Evolutionary conservation across 2,329 filamentous ascomycete genomes (phyloP).

Genomic region (Arthrobotrys entomopaga): DNA sequence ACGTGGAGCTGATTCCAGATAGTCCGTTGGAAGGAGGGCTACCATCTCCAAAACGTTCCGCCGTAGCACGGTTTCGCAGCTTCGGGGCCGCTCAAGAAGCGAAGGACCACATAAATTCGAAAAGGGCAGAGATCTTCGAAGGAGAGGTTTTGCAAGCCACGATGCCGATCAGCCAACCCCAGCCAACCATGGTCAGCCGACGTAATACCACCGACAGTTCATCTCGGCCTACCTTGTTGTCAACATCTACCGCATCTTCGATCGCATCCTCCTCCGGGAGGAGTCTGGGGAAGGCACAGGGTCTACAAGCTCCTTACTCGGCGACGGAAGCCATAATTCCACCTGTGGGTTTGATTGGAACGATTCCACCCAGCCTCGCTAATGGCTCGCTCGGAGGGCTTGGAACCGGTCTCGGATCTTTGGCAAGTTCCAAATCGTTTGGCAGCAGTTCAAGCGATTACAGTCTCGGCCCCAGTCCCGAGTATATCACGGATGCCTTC

Average conservation of each 20-base stretch:
- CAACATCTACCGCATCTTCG: slow-evolving; percentile 43
- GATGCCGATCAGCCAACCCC: slow-evolving; percentile 35
- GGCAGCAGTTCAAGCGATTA: slow-evolving; percentile 52
- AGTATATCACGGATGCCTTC: slow-evolving; percentile 52
- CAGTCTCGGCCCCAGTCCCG: slow-evolving; percentile 45
- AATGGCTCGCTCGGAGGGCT: slow-evolving; percentile 37
- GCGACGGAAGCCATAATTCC: slow-evolving; percentile 46
- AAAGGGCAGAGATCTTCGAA: slow-evolving; percentile 53
- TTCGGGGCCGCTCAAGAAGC: slow-evolving; percentile 57
- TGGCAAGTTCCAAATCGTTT: slow-evolving; percentile 43
- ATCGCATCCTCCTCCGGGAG: slow-evolving; percentile 36
- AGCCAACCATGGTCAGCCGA: slow-evolving; percentile 37
- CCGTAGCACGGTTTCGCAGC: slow-evolving; percentile 57
- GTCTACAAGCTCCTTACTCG: slow-evolving; percentile 40
- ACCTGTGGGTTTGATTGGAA: slow-evolving; percentile 48
- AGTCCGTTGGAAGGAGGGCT: slow-evolving; percentile 47
- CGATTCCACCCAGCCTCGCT: slow-evolving; percentile 48
- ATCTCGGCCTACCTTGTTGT: slow-evolving; percentile 42
- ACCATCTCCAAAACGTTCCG: slow-evolving; percentile 54
- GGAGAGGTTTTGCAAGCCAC: slow-evolving; percentile 53
- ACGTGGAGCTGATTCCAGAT: slow-evolving; percentile 52
- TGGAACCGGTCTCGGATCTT: slow-evolving; percentile 37
- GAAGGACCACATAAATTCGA: slow-evolving; percentile 56
- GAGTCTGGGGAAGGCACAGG: slow-evolving; percentile 45
- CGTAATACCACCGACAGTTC: slow-evolving; percentile 51